Conservation (phyloP, 495 filamentous ascomycete species). For the Alectoria sarmentosa region DNA sequence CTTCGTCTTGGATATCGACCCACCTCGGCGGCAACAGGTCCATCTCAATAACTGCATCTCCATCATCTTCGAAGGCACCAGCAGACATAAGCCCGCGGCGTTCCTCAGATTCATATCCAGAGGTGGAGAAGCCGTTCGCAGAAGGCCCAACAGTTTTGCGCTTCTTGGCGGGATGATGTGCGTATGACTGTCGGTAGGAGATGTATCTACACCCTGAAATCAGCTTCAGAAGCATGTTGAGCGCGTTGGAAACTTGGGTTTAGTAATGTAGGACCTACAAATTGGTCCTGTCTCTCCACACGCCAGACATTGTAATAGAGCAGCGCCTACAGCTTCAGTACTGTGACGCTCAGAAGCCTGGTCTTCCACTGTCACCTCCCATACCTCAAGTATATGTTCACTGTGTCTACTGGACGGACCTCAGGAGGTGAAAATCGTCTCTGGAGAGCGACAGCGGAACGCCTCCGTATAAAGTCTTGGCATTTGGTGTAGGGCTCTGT, state of each 20-base stretch:
- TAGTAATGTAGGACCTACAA: conserved; percentile 47
- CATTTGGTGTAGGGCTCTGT: neutral
- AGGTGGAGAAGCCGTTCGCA: conserved; percentile 67
- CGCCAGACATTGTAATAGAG: conserved; percentile 39
- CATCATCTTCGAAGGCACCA: conserved; percentile 73
- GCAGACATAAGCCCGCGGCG: conserved; percentile 79
- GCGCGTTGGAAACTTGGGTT: neutral
- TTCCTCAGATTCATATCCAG: conserved; percentile 59
- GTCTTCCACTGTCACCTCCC: neutral
- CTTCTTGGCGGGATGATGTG: conserved; percentile 87
- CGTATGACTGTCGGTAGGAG: conserved; percentile 96
- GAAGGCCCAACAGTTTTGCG: conserved; percentile 55
- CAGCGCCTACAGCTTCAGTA: neutral
- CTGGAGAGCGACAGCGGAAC: neutral
- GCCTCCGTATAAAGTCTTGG: neutral
- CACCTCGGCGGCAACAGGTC: conserved; percentile 91
- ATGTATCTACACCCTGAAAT: conserved; percentile 63
- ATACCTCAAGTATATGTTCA: neutral
- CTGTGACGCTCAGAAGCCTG: neutral
- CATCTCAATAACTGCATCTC: conserved; percentile 97
- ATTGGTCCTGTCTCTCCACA: conserved; percentile 98
- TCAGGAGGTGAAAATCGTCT: neutral
- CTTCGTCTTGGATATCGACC: conserved; percentile 92
- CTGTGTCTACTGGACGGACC: neutral
- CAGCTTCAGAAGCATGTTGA: conserved; percentile 11